Percentiles rank a stretch among this genome's conserved stretches.
phyloP scores from a whole-genome alignment of 148 eudicot species.

The Selenicereus undatus region DNA sequence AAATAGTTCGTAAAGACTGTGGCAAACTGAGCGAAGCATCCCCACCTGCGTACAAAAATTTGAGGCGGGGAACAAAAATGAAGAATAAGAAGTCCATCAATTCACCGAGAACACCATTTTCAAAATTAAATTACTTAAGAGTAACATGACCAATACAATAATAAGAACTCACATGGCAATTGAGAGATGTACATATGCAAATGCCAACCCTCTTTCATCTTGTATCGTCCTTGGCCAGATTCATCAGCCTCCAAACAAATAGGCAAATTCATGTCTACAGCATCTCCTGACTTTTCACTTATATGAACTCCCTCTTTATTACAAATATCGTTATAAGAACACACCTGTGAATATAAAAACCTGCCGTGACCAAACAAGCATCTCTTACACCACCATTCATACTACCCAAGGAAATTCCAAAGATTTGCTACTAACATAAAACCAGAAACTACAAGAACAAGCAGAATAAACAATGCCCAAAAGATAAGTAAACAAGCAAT shows the following conservation, averaged over 20 bases:
- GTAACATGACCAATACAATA: not conserved
- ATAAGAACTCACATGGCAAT: conserved; percentile 66
- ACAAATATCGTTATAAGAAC: conserved; percentile 15
- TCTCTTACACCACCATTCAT: not conserved
- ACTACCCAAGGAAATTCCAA: not conserved
- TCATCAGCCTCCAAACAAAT: conserved; percentile 40
- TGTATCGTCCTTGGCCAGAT: conserved; percentile 42
- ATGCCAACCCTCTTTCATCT: conserved; percentile 64
- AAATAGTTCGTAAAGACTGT: conserved; percentile 36
- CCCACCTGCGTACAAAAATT: conserved; percentile 45
- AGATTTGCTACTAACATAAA: not conserved
- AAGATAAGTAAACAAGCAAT: not conserved
- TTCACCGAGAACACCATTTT: not conserved
- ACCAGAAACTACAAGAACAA: not conserved
- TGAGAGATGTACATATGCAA: conserved; percentile 89
- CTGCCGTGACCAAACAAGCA: conserved; percentile 32
- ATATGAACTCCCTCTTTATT: conserved; percentile 22
- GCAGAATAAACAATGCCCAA: not conserved
- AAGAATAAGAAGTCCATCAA: not conserved
- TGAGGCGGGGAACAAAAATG: not conserved
- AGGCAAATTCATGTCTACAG: conserved; percentile 29
- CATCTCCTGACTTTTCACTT: conserved; percentile 28
- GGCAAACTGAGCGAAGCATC: conserved; percentile 61
- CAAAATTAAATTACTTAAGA: not conserved
- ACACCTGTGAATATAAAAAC: conserved; percentile 71